Percentiles rank a stretch among this genome's conserved stretches.
These are phyloP conservation scores for Apiotrichum laibachii DNA, from an alignment of 1,284 basidiomycete species.

Conservation along the genomic window DNA sequence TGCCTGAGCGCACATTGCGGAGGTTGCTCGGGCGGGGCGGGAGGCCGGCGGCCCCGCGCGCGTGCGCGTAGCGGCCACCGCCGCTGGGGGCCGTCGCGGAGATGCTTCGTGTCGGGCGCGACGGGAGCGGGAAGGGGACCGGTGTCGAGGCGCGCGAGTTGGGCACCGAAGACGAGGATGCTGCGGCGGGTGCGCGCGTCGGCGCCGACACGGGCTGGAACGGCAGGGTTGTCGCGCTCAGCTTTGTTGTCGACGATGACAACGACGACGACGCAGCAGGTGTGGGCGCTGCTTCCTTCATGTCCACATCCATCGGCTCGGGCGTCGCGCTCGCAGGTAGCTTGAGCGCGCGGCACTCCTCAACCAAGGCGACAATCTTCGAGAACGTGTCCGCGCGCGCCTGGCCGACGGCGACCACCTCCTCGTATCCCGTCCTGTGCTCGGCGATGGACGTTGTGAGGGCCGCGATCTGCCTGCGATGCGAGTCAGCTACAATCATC, in stretches of 20 bases:
- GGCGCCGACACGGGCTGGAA: constrained; percentile 32
- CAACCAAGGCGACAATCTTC: constrained; percentile 33
- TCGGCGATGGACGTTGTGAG: constrained; percentile 33
- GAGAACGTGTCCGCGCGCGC: constrained; percentile 33
- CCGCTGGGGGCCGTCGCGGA: background rate
- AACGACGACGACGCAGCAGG: too few relatives aligned
- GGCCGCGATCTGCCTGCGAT: constrained; percentile 32
- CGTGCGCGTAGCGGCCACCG: background rate
- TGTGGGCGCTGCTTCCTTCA: background rate
- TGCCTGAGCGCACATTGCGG: background rate
- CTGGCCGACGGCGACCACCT: constrained; percentile 27
- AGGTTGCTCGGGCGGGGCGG: constrained; percentile 13
- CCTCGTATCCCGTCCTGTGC: constrained; percentile 30
- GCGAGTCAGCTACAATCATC: background rate
- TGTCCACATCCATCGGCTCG: constrained; percentile 1
- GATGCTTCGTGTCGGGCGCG: background rate
- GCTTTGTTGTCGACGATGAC: constrained; percentile 1
- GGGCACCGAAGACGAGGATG: constrained; percentile 3
- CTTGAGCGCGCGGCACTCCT: constrained; percentile 36
- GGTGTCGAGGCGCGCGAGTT: constrained; percentile 12
- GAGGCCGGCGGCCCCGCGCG: background rate
- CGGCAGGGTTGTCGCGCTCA: constrained; percentile 28
- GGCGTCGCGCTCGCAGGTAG: constrained; percentile 23
- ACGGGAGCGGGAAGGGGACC: constrained; percentile 3
- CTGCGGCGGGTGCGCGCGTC: background rate